phyloP scores from a whole-genome alignment of 768 basidiomycete genomes.

The Astraeus odoratus region DNA sequence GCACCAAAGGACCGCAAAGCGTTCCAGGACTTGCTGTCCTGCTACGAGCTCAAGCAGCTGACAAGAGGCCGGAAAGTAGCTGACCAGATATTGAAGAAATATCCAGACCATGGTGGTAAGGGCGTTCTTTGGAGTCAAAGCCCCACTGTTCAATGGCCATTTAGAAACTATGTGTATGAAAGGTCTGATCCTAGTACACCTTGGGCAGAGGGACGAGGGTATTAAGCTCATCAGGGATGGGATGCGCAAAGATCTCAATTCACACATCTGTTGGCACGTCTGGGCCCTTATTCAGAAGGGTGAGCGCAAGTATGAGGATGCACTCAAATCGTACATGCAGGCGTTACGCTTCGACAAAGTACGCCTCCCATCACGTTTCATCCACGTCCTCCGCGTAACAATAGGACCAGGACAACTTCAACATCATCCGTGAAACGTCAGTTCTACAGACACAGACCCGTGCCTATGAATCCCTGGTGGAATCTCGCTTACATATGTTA shows the following conservation, averaged over 20 bases:
- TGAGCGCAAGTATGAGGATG: conserved; percentile 92
- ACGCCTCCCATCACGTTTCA: conserved; percentile 17
- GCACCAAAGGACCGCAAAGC: conserved; percentile 78
- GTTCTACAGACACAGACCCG: conserved; percentile 85
- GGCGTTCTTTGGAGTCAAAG: background rate
- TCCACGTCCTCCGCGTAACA: conserved; percentile 3
- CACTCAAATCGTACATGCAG: conserved; percentile 86
- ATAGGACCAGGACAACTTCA: conserved; percentile 74
- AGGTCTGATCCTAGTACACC: conserved; percentile 77
- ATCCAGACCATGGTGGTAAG: conserved; percentile 92
- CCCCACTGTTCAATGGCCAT: conserved; percentile 1
- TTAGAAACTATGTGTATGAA: conserved; percentile 96
- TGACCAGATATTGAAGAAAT: conserved; percentile 91
- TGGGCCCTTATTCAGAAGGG: conserved; percentile 92
- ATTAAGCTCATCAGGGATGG: conserved; percentile 81
- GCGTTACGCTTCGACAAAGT: conserved; percentile 89
- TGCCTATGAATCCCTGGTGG: conserved; percentile 67
- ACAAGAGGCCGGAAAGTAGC: conserved; percentile 87
- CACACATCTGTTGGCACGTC: conserved; percentile 98
- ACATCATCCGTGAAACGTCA: conserved; percentile 87
- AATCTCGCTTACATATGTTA: conserved; percentile 77
- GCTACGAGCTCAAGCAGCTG: conserved; percentile 86
- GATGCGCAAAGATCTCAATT: conserved; percentile 70
- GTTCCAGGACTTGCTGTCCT: conserved; percentile 79
- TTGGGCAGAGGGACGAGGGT: conserved; percentile 76